Evolutionary conservation across 192 early-diverging fungal genomes (phyloP), one percentile per base, ranked within the genome.

Genomic region (Phycomyces nitens): DNA sequence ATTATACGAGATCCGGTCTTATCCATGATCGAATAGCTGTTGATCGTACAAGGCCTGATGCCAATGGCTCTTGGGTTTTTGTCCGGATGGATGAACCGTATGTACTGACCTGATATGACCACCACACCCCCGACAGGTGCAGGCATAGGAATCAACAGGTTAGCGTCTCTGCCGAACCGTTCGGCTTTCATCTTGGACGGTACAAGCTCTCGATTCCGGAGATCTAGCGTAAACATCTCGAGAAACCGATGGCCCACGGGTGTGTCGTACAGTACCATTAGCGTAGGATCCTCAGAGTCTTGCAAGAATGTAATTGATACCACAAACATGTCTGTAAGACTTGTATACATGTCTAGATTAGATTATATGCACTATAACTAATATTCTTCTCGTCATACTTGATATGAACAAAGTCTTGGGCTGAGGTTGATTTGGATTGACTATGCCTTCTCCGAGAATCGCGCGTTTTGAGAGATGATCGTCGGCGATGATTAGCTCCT

Each of bases 201-300:
- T 15, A 53, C 53, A 64, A 70, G 67, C 23, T 83, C 77, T 52
- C 77, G 74, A 26, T 66, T 74, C 51, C 75, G 73, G 11, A 84
- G 16, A 43, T 84, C 69, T 18, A 89, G 53, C 26, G 64, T 67
- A 60, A 92, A 93, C 0, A 74, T 73, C 53, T 82, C 80, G 42
- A 93, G 60, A 55, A 83, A 80, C 11, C 84, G 75, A 41, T 63
- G 59, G 18, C 77, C 77, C 39, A 84, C 73, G 50, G 76, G 64
- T 55, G 90, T 85, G 58, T 85, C 80, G 53, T 88, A 82, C 0
- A 92, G 64, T 12, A 93, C 71, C 0, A 79, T 80, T 27, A 88
- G 49, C 5, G 82, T 80, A 4, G 85, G 84, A 16, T 66, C 57
- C 16, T 29, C 22, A 6, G 53, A 50, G 15, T 70, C 62, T 23